Evolutionary conservation across 352 stramenopile species (phyloP).

Genomic region (Globisporangium splendens): DNA sequence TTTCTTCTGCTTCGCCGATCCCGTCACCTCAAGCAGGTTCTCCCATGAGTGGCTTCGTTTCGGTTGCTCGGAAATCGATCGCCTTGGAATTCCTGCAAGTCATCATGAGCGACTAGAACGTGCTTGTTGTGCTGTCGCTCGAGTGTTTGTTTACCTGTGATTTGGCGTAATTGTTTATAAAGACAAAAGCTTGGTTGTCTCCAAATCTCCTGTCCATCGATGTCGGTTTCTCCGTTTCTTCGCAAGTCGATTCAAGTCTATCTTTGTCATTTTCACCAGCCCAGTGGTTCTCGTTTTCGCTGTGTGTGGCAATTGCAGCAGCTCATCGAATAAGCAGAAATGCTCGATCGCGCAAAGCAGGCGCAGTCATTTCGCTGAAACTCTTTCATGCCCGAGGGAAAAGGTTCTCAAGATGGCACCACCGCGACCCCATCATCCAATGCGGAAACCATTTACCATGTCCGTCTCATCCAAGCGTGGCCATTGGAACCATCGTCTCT

Average conservation of each 20-base stretch:
- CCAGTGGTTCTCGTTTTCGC: background rate
- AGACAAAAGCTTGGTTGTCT: background rate
- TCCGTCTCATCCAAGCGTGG: slow-evolving; percentile 35
- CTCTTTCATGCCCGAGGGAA: slow-evolving; percentile 1
- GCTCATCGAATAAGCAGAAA: background rate
- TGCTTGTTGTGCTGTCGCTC: background rate
- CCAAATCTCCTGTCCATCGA: background rate
- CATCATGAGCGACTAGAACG: slow-evolving; percentile 20
- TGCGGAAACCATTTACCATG: slow-evolving; percentile 29
- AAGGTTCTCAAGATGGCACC: slow-evolving; percentile 3
- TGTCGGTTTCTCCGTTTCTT: slow-evolving; percentile 1
- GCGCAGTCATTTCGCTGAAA: background rate
- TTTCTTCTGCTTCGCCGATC: background rate
- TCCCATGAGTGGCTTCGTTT: background rate
- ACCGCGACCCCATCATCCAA: background rate
- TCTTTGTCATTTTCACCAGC: slow-evolving; percentile 1
- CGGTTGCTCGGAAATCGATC: slow-evolving; percentile 14
- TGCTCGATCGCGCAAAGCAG: background rate
- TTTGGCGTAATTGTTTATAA: slow-evolving; percentile 5
- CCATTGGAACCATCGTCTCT: background rate
- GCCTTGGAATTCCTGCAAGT: slow-evolving; percentile 31
- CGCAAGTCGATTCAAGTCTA: background rate
- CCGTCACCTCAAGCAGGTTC: slow-evolving; percentile 1
- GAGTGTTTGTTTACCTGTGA: background rate
- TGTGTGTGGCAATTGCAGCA: background rate